Conservation (phyloP, 495 filamentous ascomycete genomes). For the Penicillium dipodomyicola region DNA sequence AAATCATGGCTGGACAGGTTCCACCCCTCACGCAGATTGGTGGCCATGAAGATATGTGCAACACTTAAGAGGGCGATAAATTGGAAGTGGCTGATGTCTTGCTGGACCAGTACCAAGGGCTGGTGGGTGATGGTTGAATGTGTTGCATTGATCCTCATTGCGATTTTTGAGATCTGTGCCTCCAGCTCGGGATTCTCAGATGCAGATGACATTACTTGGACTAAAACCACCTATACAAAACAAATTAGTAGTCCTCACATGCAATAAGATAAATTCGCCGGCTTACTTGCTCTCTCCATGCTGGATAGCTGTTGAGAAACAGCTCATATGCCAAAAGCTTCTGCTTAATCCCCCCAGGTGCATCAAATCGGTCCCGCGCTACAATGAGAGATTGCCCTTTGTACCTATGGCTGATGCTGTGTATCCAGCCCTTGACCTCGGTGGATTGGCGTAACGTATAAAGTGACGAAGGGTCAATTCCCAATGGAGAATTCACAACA, state of each 20-base stretch:
- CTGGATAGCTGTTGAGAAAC: slow-evolving; percentile 80
- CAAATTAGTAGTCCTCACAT: neutral
- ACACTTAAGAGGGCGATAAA: slow-evolving; percentile 80
- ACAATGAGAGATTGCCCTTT: slow-evolving; percentile 79
- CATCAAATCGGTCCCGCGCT: slow-evolving; percentile 83
- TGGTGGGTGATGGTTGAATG: slow-evolving; percentile 81
- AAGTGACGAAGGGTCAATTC: slow-evolving; percentile 67
- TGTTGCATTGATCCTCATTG: slow-evolving; percentile 77
- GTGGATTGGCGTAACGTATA: slow-evolving; percentile 59
- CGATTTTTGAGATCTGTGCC: slow-evolving; percentile 78
- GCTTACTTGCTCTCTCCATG: slow-evolving; percentile 69
- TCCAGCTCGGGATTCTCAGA: slow-evolving; percentile 76
- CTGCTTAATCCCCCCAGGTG: slow-evolving; percentile 79
- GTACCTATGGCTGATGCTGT: slow-evolving; percentile 68
- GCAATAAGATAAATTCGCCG: neutral
- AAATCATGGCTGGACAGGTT: slow-evolving; percentile 87
- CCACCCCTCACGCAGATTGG: slow-evolving; percentile 87
- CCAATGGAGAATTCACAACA: slow-evolving; percentile 51
- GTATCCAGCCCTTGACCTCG: slow-evolving; percentile 70
- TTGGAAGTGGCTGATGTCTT: slow-evolving; percentile 82
- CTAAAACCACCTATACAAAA: slow-evolving; percentile 59
- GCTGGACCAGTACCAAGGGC: slow-evolving; percentile 82
- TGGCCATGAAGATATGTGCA: slow-evolving; percentile 81
- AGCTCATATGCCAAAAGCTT: slow-evolving; percentile 85
- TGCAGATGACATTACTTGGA: slow-evolving; percentile 81